A percentile compares a stretch with the other conserved stretches of the same genome.
Conservation (phyloP, 495 filamentous ascomycete species). For the Penicillium simplicissimum region DNA sequence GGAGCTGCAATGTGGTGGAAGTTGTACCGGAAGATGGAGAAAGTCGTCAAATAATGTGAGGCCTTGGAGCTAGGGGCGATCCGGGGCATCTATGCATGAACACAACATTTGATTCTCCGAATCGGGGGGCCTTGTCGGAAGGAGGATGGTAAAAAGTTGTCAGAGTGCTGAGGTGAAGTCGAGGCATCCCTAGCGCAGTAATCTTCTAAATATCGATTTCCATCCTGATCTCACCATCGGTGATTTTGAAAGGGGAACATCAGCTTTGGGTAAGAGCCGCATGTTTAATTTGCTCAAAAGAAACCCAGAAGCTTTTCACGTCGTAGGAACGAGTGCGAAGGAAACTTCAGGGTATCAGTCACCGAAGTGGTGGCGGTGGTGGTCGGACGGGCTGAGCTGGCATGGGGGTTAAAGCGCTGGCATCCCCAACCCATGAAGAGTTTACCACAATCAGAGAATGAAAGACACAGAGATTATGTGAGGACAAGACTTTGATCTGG, state of each 20-base stretch:
- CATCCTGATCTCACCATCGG: not conserved
- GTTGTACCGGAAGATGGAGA: not conserved
- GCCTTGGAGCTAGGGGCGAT: not conserved
- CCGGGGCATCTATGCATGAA: too few species aligned
- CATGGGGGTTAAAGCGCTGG: slow-evolving; percentile 4
- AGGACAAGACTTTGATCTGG: not conserved
- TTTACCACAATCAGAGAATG: not conserved
- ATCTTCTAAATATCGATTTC: not conserved
- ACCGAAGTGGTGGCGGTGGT: slow-evolving; percentile 11
- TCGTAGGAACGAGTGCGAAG: not conserved
- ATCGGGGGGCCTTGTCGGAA: not conserved
- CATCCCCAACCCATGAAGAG: not conserved
- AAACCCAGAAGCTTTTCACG: slow-evolving; percentile 2
- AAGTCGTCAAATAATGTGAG: not conserved
- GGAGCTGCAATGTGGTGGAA: not conserved
- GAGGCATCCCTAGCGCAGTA: not conserved
- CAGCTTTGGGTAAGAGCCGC: not conserved
- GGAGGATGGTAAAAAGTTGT: not conserved
- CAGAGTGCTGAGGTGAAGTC: not conserved
- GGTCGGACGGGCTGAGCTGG: slow-evolving; percentile 15
- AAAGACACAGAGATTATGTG: not conserved
- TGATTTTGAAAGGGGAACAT: not conserved
- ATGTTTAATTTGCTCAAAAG: slow-evolving; percentile 2
- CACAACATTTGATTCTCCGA: not conserved
- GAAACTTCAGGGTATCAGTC: not conserved